Percentiles rank a stretch among this genome's conserved stretches.
phyloP scores from a whole-genome alignment of 345 rosid species.

The Geranium brycei region DNA sequence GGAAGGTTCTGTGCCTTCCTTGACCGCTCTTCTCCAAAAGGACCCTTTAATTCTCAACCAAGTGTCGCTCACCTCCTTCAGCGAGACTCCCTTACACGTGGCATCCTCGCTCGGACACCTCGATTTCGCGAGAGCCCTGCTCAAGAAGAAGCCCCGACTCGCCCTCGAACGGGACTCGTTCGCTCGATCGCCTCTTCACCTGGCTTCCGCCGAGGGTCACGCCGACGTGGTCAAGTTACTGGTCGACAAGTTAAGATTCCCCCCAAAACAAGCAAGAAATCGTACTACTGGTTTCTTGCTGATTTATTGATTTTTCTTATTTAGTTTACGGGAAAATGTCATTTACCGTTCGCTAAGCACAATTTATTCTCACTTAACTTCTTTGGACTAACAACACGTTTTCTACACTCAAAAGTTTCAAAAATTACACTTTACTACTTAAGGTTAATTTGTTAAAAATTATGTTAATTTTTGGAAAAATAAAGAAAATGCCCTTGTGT shows the following conservation, averaged over 20 bases:
- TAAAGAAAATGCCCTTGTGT: too few species aligned
- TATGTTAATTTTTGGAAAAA: too few species aligned
- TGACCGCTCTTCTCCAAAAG: not conserved
- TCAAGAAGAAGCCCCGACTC: not conserved
- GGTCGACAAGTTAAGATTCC: not conserved
- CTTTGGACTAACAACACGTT: too few species aligned
- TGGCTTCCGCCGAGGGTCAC: not conserved
- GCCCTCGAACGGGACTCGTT: not conserved
- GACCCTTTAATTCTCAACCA: not conserved
- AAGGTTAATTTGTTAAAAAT: too few species aligned
- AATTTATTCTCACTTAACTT: too few species aligned
- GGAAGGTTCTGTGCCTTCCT: not conserved
- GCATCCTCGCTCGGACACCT: not conserved
- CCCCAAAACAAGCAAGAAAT: too few species aligned
- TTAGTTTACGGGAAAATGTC: too few species aligned
- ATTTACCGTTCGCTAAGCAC: too few species aligned
- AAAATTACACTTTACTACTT: too few species aligned
- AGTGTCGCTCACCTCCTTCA: not conserved
- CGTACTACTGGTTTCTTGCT: too few species aligned
- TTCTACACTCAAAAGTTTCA: too few species aligned
- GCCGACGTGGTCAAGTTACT: not conserved
- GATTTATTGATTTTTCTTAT: too few species aligned
- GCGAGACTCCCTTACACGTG: not conserved
- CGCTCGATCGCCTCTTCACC: not conserved
- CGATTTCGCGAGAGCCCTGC: not conserved